A percentile compares a stretch with the other conserved stretches of the same genome.
These are phyloP conservation scores for Termitomyces sp. DNA, from an alignment of 768 basidiomycete species.

Conservation along the genomic window DNA sequence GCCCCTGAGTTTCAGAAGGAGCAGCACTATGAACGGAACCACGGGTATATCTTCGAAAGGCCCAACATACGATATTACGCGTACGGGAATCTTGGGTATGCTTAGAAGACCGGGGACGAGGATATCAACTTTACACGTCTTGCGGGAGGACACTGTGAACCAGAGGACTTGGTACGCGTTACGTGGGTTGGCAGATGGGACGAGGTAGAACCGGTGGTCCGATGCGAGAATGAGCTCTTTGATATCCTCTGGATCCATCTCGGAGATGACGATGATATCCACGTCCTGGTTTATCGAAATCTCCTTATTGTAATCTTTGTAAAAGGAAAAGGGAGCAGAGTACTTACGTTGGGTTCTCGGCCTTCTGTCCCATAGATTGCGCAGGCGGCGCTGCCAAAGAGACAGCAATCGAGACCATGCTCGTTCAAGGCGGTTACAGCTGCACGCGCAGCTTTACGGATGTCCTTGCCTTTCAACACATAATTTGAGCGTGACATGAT, in stretches of 20 bases:
- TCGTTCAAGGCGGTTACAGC: slow-evolving; percentile 18
- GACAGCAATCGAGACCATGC: slow-evolving; percentile 24
- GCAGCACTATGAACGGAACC: slow-evolving; percentile 30
- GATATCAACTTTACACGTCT: slow-evolving; percentile 34
- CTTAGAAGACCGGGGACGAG: slow-evolving; percentile 30
- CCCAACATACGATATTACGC: slow-evolving; percentile 14
- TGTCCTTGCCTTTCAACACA: slow-evolving; percentile 13
- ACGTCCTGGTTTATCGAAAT: slow-evolving; percentile 29
- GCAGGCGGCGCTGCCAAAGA: slow-evolving; percentile 37
- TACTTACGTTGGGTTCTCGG: slow-evolving; percentile 30
- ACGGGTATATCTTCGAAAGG: slow-evolving; percentile 26
- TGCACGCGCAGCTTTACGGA: slow-evolving; percentile 20
- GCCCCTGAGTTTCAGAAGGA: slow-evolving; percentile 36
- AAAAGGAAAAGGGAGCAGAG: background rate
- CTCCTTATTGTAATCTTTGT: background rate
- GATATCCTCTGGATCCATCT: slow-evolving; percentile 28
- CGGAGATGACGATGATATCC: slow-evolving; percentile 38
- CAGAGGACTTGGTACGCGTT: slow-evolving; percentile 40
- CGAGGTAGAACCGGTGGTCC: slow-evolving; percentile 31
- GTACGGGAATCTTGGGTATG: slow-evolving; percentile 26
- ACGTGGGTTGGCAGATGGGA: slow-evolving; percentile 27
- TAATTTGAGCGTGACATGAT: background rate
- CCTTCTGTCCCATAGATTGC: slow-evolving; percentile 29
- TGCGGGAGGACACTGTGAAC: slow-evolving; percentile 22
- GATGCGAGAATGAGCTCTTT: slow-evolving; percentile 28